Percentiles rank a stretch among this genome's conserved stretches.
Conservation (phyloP, 2,329 filamentous ascomycete genomes). For the Apiospora sp. region DNA sequence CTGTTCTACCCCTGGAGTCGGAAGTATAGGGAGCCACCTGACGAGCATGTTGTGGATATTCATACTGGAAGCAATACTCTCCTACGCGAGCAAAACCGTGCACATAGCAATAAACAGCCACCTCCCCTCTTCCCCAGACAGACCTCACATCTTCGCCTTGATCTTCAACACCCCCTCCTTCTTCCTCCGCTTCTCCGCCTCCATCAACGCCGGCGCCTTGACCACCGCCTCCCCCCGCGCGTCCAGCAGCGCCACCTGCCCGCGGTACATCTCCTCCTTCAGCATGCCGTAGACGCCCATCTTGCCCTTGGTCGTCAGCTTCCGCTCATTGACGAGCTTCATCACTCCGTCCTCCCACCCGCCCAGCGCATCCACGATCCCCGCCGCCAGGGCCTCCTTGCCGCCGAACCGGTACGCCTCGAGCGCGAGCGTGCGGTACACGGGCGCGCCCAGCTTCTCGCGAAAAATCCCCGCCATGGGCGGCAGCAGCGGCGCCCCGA, state of each 20-base stretch:
- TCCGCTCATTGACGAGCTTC: slow-evolving; percentile 64
- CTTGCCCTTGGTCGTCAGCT: slow-evolving; percentile 67
- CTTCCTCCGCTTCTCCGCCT: slow-evolving; percentile 58
- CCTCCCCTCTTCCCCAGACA: not conserved
- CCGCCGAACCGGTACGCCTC: slow-evolving; percentile 75
- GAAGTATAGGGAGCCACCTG: no score
- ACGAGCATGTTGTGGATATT: not conserved
- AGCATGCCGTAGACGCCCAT: slow-evolving; percentile 74
- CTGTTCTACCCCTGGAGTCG: no score
- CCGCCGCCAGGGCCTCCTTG: slow-evolving; percentile 67
- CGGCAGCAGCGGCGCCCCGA: slow-evolving; percentile 77
- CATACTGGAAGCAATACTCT: not conserved
- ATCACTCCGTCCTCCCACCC: slow-evolving; percentile 48
- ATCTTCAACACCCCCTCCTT: slow-evolving; percentile 56
- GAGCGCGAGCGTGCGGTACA: slow-evolving; percentile 72
- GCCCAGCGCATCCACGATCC: slow-evolving; percentile 70
- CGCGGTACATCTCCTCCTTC: slow-evolving; percentile 79
- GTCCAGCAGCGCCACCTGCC: slow-evolving; percentile 67
- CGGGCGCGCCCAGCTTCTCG: slow-evolving; percentile 65
- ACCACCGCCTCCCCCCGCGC: slow-evolving; percentile 36
- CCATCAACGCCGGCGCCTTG: slow-evolving; percentile 49
- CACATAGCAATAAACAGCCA: not conserved
- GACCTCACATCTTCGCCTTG: slow-evolving; percentile 37
- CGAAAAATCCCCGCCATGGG: slow-evolving; percentile 80
- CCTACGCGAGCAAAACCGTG: no score